Evolutionary conservation across 1,284 basidiomycete species (phyloP), one percentile per base, ranked within the genome.

Genomic region (Fistulina hepatica): DNA sequence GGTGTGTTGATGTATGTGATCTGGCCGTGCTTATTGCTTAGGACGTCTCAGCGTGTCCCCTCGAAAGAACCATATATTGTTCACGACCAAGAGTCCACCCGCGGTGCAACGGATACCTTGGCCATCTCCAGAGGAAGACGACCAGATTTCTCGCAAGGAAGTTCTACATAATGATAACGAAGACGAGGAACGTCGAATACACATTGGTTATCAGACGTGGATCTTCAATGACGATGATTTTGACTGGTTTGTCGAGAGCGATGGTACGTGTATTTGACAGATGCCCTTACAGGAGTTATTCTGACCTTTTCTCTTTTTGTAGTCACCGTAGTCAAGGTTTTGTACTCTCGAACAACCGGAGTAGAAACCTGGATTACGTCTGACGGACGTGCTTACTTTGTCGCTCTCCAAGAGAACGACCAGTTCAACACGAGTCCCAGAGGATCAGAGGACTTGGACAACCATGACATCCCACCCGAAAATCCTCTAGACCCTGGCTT

Each of bases 301-400:
- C 3, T 28, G 39, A 8, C 35, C 21, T 22, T 35, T 23, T 19
- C 12, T 23, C 16, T n/a, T 8, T 19, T 22, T 39, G 12, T 43
- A 84, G 83, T 83, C 5, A 64, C 66, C 20, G 65, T 86, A 21
- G 57, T 56, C 7, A 67, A 73, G 41, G 76, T 88, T 17, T 50
- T 66, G 21, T 63, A 74, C 46, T 73, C 73, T 35, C 67, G 71
- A 33, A 51, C 62, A 5, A 70, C 72, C 22, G 73, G 72, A 15
- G 69, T 76, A 10, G 84, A 88, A 55, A 74, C 75, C 0, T 88
- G 84, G 83, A 71, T 84, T 33, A 83, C 83, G 2, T 84, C 82
- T 3, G 83, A 88, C 46, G 83, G 83, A 26, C 61, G 82, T 45
- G 81, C 70, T 11, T 88, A 88, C 52, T 71, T 86, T 44, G 82